These are phyloP conservation scores for Sphaerostilbella broomeana DNA, from an alignment of 2,329 filamentous ascomycete species.

Conservation along the genomic window DNA sequence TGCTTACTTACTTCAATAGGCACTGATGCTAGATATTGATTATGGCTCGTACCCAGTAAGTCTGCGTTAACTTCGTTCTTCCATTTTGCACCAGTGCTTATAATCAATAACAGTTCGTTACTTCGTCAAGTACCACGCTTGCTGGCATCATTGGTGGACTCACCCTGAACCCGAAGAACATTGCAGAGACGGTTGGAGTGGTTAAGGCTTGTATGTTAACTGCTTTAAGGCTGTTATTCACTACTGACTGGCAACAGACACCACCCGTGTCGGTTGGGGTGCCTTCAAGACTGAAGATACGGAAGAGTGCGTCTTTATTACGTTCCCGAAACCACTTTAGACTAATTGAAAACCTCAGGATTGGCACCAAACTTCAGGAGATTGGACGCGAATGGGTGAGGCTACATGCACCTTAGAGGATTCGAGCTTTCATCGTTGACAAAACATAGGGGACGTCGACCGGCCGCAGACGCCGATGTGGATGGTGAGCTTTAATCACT, in stretches of 20 bases:
- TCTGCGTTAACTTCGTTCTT: slow-evolving; percentile 13
- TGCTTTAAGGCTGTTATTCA: slow-evolving; percentile 16
- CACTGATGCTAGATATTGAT: slow-evolving; percentile 61
- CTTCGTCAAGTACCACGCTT: slow-evolving; percentile 50
- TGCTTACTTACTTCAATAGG: slow-evolving; percentile 22
- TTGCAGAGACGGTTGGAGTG: slow-evolving; percentile 56
- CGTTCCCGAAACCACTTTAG: slow-evolving; percentile 13
- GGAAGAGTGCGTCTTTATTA: slow-evolving; percentile 26
- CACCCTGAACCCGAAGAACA: slow-evolving; percentile 52
- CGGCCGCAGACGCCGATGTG: slow-evolving; percentile 53
- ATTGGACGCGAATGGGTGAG: slow-evolving; percentile 38
- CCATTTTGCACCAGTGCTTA: slow-evolving; percentile 13
- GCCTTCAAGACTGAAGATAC: slow-evolving; percentile 61
- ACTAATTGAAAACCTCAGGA: slow-evolving; percentile 21
- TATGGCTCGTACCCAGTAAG: slow-evolving; percentile 35
- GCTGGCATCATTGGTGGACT: slow-evolving; percentile 56
- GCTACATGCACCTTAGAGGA: slow-evolving; percentile 3
- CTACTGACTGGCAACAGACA: slow-evolving; percentile 38
- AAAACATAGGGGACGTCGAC: slow-evolving; percentile 39
- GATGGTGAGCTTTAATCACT: slow-evolving; percentile 36
- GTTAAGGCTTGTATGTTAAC: slow-evolving; percentile 53
- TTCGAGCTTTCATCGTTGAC: slow-evolving; percentile 1
- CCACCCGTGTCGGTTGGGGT: slow-evolving; percentile 55
- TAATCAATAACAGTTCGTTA: slow-evolving; percentile 35
- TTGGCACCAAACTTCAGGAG: slow-evolving; percentile 41